A percentile compares a stretch with the other conserved stretches of the same genome.
Conservation (phyloP, 2,329 filamentous ascomycete species). For the Hymenoscyphus fraxineus region DNA sequence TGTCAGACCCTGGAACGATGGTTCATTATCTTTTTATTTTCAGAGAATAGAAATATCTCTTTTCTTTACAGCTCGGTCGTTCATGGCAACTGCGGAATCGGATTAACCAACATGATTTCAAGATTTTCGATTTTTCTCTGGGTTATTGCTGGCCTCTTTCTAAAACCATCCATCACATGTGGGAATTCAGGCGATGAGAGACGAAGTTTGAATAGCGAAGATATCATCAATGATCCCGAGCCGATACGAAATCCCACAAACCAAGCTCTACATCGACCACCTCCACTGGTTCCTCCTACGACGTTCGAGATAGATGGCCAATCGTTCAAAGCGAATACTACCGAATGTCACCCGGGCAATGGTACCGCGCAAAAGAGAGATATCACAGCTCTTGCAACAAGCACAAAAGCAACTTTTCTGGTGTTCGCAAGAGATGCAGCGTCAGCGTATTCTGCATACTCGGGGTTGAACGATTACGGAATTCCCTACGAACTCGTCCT, state of each 20-base stretch:
- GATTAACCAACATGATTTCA: not conserved
- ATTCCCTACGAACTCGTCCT: constrained; percentile 54
- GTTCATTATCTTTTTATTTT: not conserved
- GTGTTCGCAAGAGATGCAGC: constrained; percentile 51
- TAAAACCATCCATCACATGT: not conserved
- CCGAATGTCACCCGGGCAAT: constrained; percentile 4
- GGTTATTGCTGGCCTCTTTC: not conserved
- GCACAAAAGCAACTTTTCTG: constrained; percentile 45
- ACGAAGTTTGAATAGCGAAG: not conserved
- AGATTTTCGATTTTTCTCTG: not conserved
- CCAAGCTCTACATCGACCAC: constrained; percentile 7
- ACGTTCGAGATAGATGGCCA: constrained; percentile 1
- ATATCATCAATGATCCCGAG: not conserved
- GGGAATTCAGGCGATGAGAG: not conserved
- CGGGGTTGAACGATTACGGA: constrained; percentile 56
- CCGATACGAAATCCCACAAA: not conserved
- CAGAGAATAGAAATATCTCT: not conserved
- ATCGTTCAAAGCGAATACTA: constrained; percentile 7
- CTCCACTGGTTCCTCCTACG: not conserved
- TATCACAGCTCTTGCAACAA: not conserved
- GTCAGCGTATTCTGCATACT: constrained; percentile 46
- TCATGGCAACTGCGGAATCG: not conserved
- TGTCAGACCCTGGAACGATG: not conserved
- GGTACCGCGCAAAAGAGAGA: constrained; percentile 2
- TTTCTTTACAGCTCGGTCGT: not conserved